These are phyloP conservation scores for Coemansia umbellata DNA, from an alignment of 192 early-diverging fungal genomes.

Conservation along the genomic window DNA sequence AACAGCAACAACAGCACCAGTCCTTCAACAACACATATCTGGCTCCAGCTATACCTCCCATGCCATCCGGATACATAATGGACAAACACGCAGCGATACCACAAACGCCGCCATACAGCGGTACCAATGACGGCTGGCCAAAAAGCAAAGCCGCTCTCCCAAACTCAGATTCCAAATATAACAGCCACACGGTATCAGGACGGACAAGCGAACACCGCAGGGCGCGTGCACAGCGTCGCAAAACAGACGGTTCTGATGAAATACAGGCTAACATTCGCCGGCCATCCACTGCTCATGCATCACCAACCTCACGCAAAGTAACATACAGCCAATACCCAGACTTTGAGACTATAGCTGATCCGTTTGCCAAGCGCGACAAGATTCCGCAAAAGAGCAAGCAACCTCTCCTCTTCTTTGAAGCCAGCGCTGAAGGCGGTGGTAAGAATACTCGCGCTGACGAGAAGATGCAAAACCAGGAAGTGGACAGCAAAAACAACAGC, in stretches of 20 bases:
- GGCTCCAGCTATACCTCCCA: neutral
- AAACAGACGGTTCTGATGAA: slow-evolving; percentile 27
- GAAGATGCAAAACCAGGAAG: slow-evolving; percentile 28
- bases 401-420: neutral
- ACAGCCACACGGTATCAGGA: slow-evolving; percentile 5
- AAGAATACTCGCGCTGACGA: slow-evolving; percentile 17
- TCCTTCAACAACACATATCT: slow-evolving; percentile 1
- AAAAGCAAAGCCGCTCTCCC: neutral
- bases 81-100: slow-evolving; percentile 4
- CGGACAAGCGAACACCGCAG: slow-evolving; percentile 17
- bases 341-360: slow-evolving; percentile 46
- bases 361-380: slow-evolving; percentile 53
- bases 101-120: slow-evolving; percentile 2
- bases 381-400: slow-evolving; percentile 39
- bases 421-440: neutral
- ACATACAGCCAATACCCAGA: slow-evolving; percentile 50
- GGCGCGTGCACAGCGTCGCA: slow-evolving; percentile 27
- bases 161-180: slow-evolving; percentile 21
- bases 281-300: slow-evolving; percentile 30
- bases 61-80: slow-evolving; percentile 3
- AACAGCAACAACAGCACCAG: no score
- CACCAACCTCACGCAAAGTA: slow-evolving; percentile 21
- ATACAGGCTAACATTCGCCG: slow-evolving; percentile 8
- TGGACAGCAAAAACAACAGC: neutral
- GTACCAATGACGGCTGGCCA: neutral